Evolutionary conservation across 768 basidiomycete species (phyloP).

Genomic region (Tulasnella sp.): DNA sequence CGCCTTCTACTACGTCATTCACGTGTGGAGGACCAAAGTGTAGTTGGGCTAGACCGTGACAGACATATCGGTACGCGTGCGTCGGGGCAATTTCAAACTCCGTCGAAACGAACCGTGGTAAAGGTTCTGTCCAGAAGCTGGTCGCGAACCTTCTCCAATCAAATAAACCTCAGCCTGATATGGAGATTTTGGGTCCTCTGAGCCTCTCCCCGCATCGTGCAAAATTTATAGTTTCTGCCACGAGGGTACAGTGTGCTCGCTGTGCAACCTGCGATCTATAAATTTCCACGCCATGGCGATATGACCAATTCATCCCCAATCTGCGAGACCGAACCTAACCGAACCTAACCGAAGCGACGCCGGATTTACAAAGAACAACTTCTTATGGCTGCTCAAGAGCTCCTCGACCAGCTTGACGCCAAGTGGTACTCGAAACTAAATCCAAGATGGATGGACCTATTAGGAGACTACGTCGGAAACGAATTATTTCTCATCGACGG

Average conservation of each 20-base stretch:
- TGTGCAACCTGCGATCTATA: background rate
- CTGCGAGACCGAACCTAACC: background rate
- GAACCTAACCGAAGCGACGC: background rate
- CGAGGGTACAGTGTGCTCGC: background rate
- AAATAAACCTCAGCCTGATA: background rate
- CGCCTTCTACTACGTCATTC: slow-evolving; percentile 30
- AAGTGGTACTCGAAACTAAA: slow-evolving; percentile 24
- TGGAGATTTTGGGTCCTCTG: background rate
- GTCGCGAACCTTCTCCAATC: too few relatives aligned
- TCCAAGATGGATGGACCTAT: slow-evolving; percentile 60
- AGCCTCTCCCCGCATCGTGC: background rate
- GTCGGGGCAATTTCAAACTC: background rate
- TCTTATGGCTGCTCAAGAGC: background rate
- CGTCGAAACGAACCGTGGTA: background rate
- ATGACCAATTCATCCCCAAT: background rate
- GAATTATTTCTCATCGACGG: slow-evolving; percentile 67
- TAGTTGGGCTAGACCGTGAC: background rate
- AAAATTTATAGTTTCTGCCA: background rate
- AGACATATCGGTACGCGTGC: background rate
- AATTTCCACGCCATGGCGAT: background rate
- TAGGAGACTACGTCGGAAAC: slow-evolving; percentile 66
- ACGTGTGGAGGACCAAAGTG: background rate
- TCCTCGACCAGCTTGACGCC: slow-evolving; percentile 2
- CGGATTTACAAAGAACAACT: background rate
- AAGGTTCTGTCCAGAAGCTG: too few relatives aligned